These are phyloP conservation scores for Trypanosoma melophagium DNA, from an alignment of 208 protist species.

Conservation along the genomic window DNA sequence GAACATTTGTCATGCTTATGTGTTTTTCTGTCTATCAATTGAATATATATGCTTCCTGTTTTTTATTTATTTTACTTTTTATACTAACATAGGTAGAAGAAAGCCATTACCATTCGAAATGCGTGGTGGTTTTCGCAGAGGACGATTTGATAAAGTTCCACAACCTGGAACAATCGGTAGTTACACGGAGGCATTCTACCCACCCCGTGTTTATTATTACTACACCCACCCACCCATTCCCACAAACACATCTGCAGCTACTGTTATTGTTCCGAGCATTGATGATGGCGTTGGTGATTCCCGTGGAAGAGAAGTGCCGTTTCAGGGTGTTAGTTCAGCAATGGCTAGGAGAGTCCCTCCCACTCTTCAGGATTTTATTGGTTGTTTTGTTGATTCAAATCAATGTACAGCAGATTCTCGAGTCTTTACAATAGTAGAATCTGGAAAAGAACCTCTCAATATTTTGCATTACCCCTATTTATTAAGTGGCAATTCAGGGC, in stretches of 20 bases:
- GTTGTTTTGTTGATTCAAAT: constrained; percentile 49
- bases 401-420: constrained; percentile 13
- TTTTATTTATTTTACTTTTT: neutral
- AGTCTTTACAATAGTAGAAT: constrained; percentile 18
- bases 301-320: constrained; percentile 6
- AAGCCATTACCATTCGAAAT: constrained; percentile 11
- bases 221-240: constrained; percentile 38
- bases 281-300: constrained; percentile 39
- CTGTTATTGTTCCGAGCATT: constrained; percentile 60
- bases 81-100: neutral
- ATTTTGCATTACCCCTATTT: constrained; percentile 73
- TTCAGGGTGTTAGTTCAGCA: constrained; percentile 11
- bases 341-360: constrained; percentile 40
- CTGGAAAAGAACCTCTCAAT: constrained; percentile 57
- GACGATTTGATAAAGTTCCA: constrained; percentile 35
- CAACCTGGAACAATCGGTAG: constrained; percentile 42
- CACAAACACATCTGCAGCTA: neutral
- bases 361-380: constrained; percentile 48
- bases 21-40: neutral
- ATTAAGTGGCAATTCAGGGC: constrained; percentile 22
- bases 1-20: too few species aligned
- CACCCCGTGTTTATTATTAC: constrained; percentile 71
- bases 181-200: constrained; percentile 70
- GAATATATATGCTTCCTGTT: neutral
- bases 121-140: constrained; percentile 40